A percentile compares a stretch with the other conserved stretches of the same genome.
Conservation (phyloP, 805 yeast genomes). For the Ogataea trehaloabstinens region DNA sequence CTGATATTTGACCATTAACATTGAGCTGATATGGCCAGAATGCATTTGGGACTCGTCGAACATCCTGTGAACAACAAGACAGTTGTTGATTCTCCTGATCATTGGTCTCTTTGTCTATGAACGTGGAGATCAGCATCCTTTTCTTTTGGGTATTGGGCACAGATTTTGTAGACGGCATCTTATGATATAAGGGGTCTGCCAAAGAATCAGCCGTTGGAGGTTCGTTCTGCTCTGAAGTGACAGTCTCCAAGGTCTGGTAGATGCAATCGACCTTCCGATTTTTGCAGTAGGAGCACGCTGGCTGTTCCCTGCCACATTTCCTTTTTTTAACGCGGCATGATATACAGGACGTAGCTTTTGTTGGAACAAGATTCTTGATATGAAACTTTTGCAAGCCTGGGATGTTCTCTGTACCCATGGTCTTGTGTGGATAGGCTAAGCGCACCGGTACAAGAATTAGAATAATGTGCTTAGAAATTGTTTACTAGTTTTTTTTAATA, state of each 20-base stretch:
- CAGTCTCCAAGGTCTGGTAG: constrained; percentile 51
- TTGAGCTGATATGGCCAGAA: constrained; percentile 8
- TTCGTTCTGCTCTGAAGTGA: neutral
- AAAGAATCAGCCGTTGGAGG: neutral
- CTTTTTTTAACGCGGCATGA: constrained; percentile 61
- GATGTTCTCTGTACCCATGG: constrained; percentile 1
- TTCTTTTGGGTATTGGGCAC: neutral
- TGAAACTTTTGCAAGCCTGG: constrained; percentile 18
- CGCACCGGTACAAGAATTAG: neutral
- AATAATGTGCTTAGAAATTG: neutral
- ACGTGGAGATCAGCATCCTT: neutral
- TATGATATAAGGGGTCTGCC: neutral
- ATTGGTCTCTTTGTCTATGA: neutral
- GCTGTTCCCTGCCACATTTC: constrained; percentile 59
- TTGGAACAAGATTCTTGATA: constrained; percentile 5
- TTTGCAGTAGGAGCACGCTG: constrained; percentile 54
- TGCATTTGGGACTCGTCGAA: constrained; percentile 1
- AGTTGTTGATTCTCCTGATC: neutral
- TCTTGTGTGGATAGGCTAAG: neutral
- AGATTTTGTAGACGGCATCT: neutral
- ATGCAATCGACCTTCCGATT: constrained; percentile 45
- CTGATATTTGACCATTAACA: constrained; percentile 1
- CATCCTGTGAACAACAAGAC: neutral
- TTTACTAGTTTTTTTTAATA: no score
- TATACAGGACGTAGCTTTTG: constrained; percentile 37